phyloP scores from a whole-genome alignment of 2,329 filamentous ascomycete species.

The Tolypocladium guangdongense region DNA sequence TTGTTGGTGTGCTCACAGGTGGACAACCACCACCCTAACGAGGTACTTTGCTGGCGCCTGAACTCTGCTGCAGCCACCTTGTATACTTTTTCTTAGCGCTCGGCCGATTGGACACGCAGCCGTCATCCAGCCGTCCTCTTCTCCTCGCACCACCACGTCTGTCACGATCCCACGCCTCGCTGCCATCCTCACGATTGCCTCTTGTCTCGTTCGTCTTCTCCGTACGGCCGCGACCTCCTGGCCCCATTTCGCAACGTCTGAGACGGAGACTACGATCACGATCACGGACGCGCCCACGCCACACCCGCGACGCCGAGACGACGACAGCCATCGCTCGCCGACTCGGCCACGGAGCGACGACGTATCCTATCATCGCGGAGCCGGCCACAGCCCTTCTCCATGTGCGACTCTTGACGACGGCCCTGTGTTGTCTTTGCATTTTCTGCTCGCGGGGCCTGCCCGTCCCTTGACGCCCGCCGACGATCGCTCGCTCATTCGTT shows the following conservation, averaged over 20 bases:
- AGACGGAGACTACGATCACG: not conserved
- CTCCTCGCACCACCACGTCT: not conserved
- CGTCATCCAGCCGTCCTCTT: not conserved
- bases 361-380: not conserved
- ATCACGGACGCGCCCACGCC: not conserved
- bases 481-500: not conserved
- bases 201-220: not conserved
- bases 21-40: not conserved
- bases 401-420: not conserved
- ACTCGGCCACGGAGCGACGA: not conserved
- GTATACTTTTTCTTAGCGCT: not conserved
- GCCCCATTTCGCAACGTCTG: not conserved
- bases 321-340: not conserved
- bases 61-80: not conserved
- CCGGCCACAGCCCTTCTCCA: not conserved
- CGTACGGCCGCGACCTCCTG: not conserved
- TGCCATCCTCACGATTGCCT: not conserved
- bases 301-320: not conserved
- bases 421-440: not conserved
- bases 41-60: not conserved
- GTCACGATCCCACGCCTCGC: not conserved
- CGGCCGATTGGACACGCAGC: not conserved
- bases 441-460: not conserved
- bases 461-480: not conserved
- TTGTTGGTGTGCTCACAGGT: too few relatives aligned